A percentile compares a stretch with the other conserved stretches of the same genome.
phyloP scores from a whole-genome alignment of 2,329 filamentous ascomycete genomes.

The Aulographum hederae region DNA sequence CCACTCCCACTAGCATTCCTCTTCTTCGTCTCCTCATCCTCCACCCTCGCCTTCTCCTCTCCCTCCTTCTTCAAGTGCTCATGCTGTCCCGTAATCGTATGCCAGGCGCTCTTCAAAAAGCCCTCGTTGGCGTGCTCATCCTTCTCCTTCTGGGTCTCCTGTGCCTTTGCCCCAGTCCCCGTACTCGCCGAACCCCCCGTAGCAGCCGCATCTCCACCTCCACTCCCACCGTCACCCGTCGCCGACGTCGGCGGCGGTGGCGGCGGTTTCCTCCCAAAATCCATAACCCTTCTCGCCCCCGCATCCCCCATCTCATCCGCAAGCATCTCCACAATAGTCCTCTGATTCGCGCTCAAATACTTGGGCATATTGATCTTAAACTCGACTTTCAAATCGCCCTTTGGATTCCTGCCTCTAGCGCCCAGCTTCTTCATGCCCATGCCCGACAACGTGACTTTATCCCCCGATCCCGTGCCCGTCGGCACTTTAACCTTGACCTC shows the following conservation, averaged over 20 bases:
- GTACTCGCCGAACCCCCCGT: constrained; percentile 1
- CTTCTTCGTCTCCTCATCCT: constrained; percentile 8
- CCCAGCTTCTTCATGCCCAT: constrained; percentile 87
- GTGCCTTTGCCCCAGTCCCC: constrained; percentile 6
- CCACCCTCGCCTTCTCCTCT: constrained; percentile 6
- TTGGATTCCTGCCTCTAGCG: constrained; percentile 40
- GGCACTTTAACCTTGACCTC: constrained; percentile 79
- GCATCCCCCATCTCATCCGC: constrained; percentile 93
- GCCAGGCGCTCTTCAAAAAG: constrained; percentile 86
- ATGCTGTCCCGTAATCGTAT: constrained; percentile 66
- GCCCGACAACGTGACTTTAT: constrained; percentile 71
- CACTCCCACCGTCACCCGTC: no score
- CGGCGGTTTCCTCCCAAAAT: constrained; percentile 32
- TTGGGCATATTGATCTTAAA: constrained; percentile 94
- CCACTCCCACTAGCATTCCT: constrained; percentile 1
- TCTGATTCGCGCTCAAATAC: constrained; percentile 77
- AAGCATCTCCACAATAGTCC: constrained; percentile 85
- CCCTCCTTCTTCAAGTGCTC: constrained; percentile 10
- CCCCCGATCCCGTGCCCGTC: constrained; percentile 82
- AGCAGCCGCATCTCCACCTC: background rate
- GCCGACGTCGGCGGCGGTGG: constrained; percentile 4
- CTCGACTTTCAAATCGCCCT: constrained; percentile 78
- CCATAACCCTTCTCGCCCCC: constrained; percentile 84
- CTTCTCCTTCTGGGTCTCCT: constrained; percentile 8
- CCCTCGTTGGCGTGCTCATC: constrained; percentile 61